Evolutionary conservation across 805 yeast genomes (phyloP).

Genomic region (Candida xyloterini): DNA sequence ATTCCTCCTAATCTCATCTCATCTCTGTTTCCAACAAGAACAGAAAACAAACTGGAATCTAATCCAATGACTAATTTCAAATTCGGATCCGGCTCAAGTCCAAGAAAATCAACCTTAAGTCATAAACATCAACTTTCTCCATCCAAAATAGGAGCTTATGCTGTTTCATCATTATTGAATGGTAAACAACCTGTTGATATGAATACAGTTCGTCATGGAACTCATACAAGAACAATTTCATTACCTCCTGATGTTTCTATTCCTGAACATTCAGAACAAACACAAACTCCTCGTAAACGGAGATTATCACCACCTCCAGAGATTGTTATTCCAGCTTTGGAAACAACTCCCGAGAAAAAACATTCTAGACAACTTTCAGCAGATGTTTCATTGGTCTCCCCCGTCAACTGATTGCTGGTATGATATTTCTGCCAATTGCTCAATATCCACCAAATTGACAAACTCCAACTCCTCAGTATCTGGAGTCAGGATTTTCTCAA

Average conservation of each 20-base stretch:
- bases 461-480: slow-evolving; percentile 41
- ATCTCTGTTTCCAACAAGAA: slow-evolving; percentile 39
- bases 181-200: slow-evolving; percentile 24
- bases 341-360: slow-evolving; percentile 9
- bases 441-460: slow-evolving; percentile 54
- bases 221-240: slow-evolving; percentile 40
- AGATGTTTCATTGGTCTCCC: slow-evolving; percentile 9
- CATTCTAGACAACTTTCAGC: slow-evolving; percentile 9
- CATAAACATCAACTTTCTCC: slow-evolving; percentile 26
- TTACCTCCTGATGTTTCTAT: slow-evolving; percentile 37
- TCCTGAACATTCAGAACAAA: slow-evolving; percentile 25
- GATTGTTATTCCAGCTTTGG: slow-evolving; percentile 9
- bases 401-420: slow-evolving; percentile 18
- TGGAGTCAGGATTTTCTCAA: slow-evolving; percentile 50
- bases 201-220: slow-evolving; percentile 26
- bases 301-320: slow-evolving; percentile 10
- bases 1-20: slow-evolving; percentile 68
- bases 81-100: slow-evolving; percentile 30
- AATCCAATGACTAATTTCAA: slow-evolving; percentile 28
- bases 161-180: slow-evolving; percentile 47
- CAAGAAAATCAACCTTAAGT: slow-evolving; percentile 15
- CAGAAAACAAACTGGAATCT: slow-evolving; percentile 1
- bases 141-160: slow-evolving; percentile 69
- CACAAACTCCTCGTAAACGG: slow-evolving; percentile 16
- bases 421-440: slow-evolving; percentile 53